These are phyloP conservation scores for Pyrus betulifolia DNA, from an alignment of 306 rosid species.

Conservation along the genomic window DNA sequence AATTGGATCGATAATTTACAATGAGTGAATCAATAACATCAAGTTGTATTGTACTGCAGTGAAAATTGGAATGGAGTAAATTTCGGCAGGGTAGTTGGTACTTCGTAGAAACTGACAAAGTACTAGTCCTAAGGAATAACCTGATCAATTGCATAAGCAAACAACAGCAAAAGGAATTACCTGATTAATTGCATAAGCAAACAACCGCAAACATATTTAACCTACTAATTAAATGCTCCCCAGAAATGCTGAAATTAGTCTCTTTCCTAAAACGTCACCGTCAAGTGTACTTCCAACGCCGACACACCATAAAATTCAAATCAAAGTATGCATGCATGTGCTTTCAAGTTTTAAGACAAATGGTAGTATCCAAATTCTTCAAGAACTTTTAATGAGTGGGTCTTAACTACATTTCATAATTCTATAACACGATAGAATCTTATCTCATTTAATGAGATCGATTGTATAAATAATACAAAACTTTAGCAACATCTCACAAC, in stretches of 20 bases:
- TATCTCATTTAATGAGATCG: too few species aligned
- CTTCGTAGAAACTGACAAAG: not conserved
- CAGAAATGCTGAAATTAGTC: not conserved
- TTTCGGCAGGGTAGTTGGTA: not conserved
- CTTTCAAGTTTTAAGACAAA: not conserved
- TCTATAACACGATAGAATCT: too few species aligned
- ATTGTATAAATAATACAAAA: too few species aligned
- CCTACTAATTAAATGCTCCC: conserved; percentile 6
- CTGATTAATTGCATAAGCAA: not conserved
- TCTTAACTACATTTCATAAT: not conserved
- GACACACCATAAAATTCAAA: not conserved
- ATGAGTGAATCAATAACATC: too few species aligned
- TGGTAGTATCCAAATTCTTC: not conserved
- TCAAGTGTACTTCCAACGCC: not conserved
- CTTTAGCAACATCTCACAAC: not conserved
- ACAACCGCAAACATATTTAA: not conserved
- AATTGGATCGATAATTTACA: too few species aligned
- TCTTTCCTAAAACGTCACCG: not conserved
- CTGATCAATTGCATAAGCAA: too few species aligned
- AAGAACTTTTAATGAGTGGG: not conserved
- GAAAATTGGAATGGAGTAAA: too few species aligned
- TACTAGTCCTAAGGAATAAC: not conserved
- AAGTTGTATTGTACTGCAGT: too few species aligned
- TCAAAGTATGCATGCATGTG: not conserved
- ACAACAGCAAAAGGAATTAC: not conserved